Conservation (phyloP, 192 early-diverging fungal species). For the Gonapodya sp. region DNA sequence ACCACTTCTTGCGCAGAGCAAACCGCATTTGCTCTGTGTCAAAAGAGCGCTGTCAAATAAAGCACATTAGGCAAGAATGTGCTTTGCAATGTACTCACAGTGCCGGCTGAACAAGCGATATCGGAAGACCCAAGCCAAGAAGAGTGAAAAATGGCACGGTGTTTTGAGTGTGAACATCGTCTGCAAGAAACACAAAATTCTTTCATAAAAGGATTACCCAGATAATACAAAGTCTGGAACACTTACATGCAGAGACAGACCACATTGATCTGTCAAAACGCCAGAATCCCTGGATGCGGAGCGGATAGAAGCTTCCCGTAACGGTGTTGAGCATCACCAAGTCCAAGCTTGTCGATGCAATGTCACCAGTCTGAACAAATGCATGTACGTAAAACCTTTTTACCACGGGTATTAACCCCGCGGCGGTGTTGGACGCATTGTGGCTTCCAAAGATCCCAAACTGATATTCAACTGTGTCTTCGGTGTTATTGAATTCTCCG, state of each 20-base stretch:
- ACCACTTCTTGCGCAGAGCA: neutral
- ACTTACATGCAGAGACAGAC: neutral
- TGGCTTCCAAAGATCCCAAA: constrained; percentile 20
- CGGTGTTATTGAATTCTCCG: constrained; percentile 17
- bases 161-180: constrained; percentile 18
- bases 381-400: neutral
- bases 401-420: constrained; percentile 14
- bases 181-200: neutral
- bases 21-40: neutral
- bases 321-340: constrained; percentile 11
- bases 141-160: constrained; percentile 14
- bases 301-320: constrained; percentile 15
- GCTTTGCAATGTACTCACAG: too few relatives aligned
- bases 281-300: constrained; percentile 19
- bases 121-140: constrained; percentile 15
- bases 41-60: too few relatives aligned
- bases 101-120: neutral
- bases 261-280: neutral
- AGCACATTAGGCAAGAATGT: too few relatives aligned
- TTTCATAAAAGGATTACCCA: too few relatives aligned
- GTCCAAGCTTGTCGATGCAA: constrained; percentile 9
- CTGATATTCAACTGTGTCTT: constrained; percentile 19
- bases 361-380: neutral
- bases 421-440: constrained; percentile 11
- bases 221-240: too few relatives aligned